Evolutionary conservation across 1,139 yeast genomes (phyloP), one percentile per base, ranked within the genome.

Genomic region (Zygosaccharomyces pseudobailii): DNA sequence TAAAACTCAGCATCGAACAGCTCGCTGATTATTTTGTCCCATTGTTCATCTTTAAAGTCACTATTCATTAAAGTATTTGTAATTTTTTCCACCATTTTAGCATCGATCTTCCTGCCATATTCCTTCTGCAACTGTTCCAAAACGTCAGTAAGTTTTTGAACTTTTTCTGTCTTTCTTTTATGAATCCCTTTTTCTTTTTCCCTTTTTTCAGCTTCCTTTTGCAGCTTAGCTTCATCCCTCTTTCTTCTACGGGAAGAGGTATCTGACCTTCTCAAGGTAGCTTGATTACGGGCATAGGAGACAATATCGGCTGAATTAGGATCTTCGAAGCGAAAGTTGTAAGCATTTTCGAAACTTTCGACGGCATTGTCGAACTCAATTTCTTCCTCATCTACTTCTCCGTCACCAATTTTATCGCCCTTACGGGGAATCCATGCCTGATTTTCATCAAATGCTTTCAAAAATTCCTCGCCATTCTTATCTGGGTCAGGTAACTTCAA

Each of bases 281-380:
- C 95, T 65, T 89, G 96, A 54, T 78, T 86, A 76, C 99, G 88
- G 4, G 98, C 97, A 71, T 92, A 94, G n/a, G 96, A 84, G 28
- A 89, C 84, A 66, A 94, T 87, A 62, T 92, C 97, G 0, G 92
- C 87, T 7, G 96, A 78, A 55, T 81, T 82, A 10, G 95, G 88
- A 59, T 92, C 97, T 68, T 94, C 98, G 63, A 79, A 92, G 65
- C 98, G 79, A 74, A 90, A 90, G 62, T 94, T 94, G 70, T 90
- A 92, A 0, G 95, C 97, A 51, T 80, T 79, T 68, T 94, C 99
- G 61, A 88, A 89, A 58, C 80, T 73, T 57, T 94, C 98, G 3
- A 85, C 97, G 1, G 95, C 94, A 44, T 87, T 87, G 42, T 90
- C 97, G 64, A 90, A 92, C 46, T 85, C 90, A 43, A 85, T 94